Base-by-base conservation (phyloP, 2,329 filamentous ascomycete species). In the Ophiostoma pallidulum region DNA sequence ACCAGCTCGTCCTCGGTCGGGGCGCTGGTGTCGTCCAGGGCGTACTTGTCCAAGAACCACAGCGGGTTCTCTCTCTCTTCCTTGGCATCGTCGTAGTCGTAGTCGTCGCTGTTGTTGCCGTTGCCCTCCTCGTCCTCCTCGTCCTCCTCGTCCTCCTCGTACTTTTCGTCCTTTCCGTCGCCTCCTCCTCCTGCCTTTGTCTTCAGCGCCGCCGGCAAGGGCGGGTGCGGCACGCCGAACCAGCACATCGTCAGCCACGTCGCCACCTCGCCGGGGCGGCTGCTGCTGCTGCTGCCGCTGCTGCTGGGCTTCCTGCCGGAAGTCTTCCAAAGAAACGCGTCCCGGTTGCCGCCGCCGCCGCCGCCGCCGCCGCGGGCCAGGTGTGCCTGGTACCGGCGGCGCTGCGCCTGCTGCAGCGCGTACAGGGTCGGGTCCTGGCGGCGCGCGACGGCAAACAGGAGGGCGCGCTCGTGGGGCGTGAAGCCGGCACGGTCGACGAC, bases 391-490 rank as follows among this genome's bases (percentile, higher is more conserved):
- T 48, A 39, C 35, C 6, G 7, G 12, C 22, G 8, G 5, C 28
- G 19, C 6, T 33, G 28, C 4, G 5, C 40, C 18, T 33, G 16
- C 26, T 48, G 46, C 12, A 39, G 19, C 3, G 6, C 7, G 28
- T 33, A 16, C 13, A 43, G 24, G 2, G 22, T 20, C 3, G 16
- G 16, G 40, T 39, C 14, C 6, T 26, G 18, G 4, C 19, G 32
- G 4, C 8, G 24, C 4, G 40, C n/a, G 24, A 28, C 19, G 14
- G 33, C 28, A 3, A 43, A 33, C 26, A 48, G 20, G 12, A 43
- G 35, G 14, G 38, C 33, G 14, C 13, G n/a, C 35, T 48, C 46
- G 20, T 43, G n/a, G n/a, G 24, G n/a, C 12, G 46, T 35, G 46
- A 48, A 37, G 18, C 46, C 46, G 8, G 29, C 26, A 2, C 22